Evolutionary conservation across 305 asterid species (phyloP).

Genomic region (Solanum hybrid): DNA sequence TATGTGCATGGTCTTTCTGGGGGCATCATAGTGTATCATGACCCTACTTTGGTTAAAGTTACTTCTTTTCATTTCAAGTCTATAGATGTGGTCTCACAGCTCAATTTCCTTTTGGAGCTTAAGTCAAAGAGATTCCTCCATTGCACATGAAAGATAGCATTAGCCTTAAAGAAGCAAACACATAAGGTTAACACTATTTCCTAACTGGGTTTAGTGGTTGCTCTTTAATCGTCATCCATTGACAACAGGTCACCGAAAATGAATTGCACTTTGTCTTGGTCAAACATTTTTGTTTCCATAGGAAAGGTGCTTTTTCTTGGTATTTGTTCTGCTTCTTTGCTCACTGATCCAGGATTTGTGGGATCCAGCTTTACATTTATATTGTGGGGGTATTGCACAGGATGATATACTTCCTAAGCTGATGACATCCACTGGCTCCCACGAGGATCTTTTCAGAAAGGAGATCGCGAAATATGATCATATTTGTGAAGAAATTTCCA

Average conservation of each 20-base stretch:
- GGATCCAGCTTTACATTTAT: background rate
- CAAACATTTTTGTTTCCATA: background rate
- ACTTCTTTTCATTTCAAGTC: background rate
- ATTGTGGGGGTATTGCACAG: slow-evolving; percentile 33
- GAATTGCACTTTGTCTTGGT: background rate
- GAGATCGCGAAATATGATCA: slow-evolving; percentile 83
- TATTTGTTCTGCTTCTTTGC: background rate
- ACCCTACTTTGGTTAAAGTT: background rate
- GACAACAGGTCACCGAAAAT: background rate
- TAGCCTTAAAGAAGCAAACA: background rate
- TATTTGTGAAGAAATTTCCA: slow-evolving; percentile 73
- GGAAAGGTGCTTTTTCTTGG: background rate
- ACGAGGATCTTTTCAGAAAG: slow-evolving; percentile 89
- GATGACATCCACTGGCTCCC: slow-evolving; percentile 85
- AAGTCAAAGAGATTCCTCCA: background rate
- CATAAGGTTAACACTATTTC: background rate
- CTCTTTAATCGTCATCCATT: background rate
- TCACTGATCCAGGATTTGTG: background rate
- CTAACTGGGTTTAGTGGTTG: background rate
- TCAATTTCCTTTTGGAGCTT: background rate
- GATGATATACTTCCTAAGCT: slow-evolving; percentile 94
- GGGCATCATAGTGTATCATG: background rate
- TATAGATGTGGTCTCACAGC: background rate
- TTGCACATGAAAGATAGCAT: background rate
- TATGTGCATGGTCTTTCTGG: background rate